These are phyloP conservation scores for Helotiales sp. DNA, from an alignment of 2,329 filamentous ascomycete genomes.

Conservation along the genomic window DNA sequence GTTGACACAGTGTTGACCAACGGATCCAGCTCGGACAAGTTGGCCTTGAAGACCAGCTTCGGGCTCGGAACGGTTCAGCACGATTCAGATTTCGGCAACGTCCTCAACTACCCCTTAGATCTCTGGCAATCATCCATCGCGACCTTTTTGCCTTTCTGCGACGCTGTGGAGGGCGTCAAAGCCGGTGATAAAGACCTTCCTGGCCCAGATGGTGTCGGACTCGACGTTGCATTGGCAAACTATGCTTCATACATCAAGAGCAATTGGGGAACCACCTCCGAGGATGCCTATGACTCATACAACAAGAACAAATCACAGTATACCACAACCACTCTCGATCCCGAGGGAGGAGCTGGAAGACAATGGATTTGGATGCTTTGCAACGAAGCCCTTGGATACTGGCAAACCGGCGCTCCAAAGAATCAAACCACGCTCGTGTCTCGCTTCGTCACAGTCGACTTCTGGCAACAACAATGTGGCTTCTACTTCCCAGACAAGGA, in stretches of 20 bases:
- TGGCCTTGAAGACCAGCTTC: conserved; percentile 48
- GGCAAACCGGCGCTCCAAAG: conserved; percentile 31
- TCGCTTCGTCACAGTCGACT: not conserved
- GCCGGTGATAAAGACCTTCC: not conserved
- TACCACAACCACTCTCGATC: conserved; percentile 44
- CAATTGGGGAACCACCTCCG: not conserved
- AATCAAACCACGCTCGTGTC: not conserved
- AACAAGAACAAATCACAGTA: conserved; percentile 48
- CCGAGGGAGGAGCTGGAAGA: conserved; percentile 43
- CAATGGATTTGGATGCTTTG: conserved; percentile 60
- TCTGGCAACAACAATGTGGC: not conserved
- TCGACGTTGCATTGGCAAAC: not conserved
- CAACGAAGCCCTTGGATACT: conserved; percentile 58
- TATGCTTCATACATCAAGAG: not conserved
- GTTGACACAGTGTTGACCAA: conserved; percentile 46
- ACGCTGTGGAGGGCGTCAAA: not conserved
- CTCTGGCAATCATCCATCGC: not conserved
- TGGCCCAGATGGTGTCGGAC: not conserved
- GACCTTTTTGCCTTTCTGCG: not conserved
- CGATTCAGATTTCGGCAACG: not conserved
- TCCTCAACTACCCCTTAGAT: not conserved
- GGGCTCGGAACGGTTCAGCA: conserved; percentile 37
- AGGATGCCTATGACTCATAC: conserved; percentile 45
- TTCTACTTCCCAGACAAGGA: not conserved
- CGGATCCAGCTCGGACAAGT: conserved; percentile 41